A percentile compares a stretch with the other conserved stretches of the same genome.
phyloP scores from a whole-genome alignment of 2,329 filamentous ascomycete genomes.

The Leptographium wingfieldii region DNA sequence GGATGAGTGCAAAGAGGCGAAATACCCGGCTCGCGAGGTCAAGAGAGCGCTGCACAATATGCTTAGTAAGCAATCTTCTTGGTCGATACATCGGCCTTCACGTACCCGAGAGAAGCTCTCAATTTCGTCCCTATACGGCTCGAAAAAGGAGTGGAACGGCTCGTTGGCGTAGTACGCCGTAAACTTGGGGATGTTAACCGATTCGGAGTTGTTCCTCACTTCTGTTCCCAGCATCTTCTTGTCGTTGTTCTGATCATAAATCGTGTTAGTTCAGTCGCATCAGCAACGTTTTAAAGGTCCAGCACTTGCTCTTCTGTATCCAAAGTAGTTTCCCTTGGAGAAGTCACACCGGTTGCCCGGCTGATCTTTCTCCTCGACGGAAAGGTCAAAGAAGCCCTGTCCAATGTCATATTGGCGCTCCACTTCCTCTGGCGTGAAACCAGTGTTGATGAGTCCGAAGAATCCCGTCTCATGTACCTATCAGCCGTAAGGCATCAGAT shows the following conservation, averaged over 20 bases:
- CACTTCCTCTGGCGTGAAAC: constrained; percentile 24
- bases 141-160: constrained; percentile 18
- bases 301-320: constrained; percentile 24
- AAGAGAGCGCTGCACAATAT: background rate
- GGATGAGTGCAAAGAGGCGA: constrained; percentile 25
- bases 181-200: constrained; percentile 39
- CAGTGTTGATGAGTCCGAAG: constrained; percentile 17
- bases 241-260: too few species aligned
- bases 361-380: constrained; percentile 26
- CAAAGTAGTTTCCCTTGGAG: constrained; percentile 27
- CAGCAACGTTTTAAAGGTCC: constrained; percentile 18
- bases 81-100: constrained; percentile 11
- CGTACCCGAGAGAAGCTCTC: constrained; percentile 25
- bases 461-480: constrained; percentile 27
- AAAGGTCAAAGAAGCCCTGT: constrained; percentile 34
- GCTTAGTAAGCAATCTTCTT: background rate
- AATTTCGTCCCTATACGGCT: constrained; percentile 31
- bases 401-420: constrained; percentile 38
- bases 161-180: constrained; percentile 10
- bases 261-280: too few species aligned
- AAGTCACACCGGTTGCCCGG: constrained; percentile 13
- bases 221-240: constrained; percentile 15
- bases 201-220: constrained; percentile 37
- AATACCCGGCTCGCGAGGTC: constrained; percentile 12
- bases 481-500: constrained; percentile 22